Conservation (phyloP, 1,284 basidiomycete species). For the Amylostereum areolatum region DNA sequence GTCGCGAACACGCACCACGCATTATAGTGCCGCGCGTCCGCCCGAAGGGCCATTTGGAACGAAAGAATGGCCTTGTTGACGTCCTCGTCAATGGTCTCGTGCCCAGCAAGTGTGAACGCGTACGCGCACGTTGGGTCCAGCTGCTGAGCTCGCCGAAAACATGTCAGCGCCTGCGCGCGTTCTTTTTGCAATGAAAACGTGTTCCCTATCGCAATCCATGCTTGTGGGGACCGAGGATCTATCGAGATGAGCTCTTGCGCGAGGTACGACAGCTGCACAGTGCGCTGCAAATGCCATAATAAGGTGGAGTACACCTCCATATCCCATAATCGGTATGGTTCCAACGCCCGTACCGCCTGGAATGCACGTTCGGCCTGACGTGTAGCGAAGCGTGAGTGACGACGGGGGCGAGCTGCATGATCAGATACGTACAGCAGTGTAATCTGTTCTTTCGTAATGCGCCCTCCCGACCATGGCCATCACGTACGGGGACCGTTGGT, state of each 20-base stretch:
- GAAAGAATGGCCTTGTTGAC: constrained; percentile 83
- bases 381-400: background rate
- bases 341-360: constrained; percentile 67
- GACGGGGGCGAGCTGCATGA: background rate
- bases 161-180: constrained; percentile 83
- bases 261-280: constrained; percentile 79
- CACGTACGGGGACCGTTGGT: constrained; percentile 73
- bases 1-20: constrained; percentile 65
- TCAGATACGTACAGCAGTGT: constrained; percentile 64
- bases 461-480: constrained; percentile 79
- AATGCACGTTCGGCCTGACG: constrained; percentile 82
- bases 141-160: constrained; percentile 84
- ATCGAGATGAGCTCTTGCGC: constrained; percentile 68
- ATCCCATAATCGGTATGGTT: constrained; percentile 82
- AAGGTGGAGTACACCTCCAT: constrained; percentile 95
- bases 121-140: constrained; percentile 84
- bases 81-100: constrained; percentile 93
- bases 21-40: constrained; percentile 88
- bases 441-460: constrained; percentile 85
- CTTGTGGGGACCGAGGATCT: background rate
- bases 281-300: constrained; percentile 85
- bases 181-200: constrained; percentile 89
- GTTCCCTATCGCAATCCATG: constrained; percentile 59
- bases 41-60: constrained; percentile 84
- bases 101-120: constrained; percentile 89